Base-by-base conservation (phyloP, 495 filamentous ascomycete genomes). In the Parachaetomium inaequale region DNA sequence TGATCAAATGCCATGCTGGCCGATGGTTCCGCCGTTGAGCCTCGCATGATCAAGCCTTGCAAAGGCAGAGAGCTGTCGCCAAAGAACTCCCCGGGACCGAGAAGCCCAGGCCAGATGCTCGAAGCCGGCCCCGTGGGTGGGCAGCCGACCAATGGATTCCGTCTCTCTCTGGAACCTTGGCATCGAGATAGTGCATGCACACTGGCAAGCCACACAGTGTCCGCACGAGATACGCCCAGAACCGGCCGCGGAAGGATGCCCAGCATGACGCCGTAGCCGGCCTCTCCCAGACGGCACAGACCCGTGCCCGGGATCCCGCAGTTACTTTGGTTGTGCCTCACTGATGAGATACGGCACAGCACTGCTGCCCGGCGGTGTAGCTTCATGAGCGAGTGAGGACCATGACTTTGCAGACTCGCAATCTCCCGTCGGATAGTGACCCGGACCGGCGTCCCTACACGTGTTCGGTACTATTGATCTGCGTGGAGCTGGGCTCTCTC, bases 141-240 rank as follows among this genome's bases (percentile, higher is more conserved):
- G n/a, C 21, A 31, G 55, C 57, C 51, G 64, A 31, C 69, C 66
- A 69, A 71, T 71, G 54, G 63, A 55, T 55, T 47, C 25, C 25
- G 25, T 54, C 15, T 49, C 58, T 61, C 58, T 61, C 40, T 66
- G 68, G 46, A 59, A 66, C 47, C 67, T 52, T 60, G 60, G 43
- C 58, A 65, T 72, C 65, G 51, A 66, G 58, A 64, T 63, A 63
- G 50, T 63, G 64, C 61, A 46, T 46, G 32, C 32, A 34, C 32
- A 11, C 32, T 6, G 32, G 5, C 32, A 34, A 34, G 32, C 11
- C 11, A 34, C 65, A 63, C 66, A 66, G 47, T 57, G 56, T 68
- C 62, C 64, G 64, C 61, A 51, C 47, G 55, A 59, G 55, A 53
- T 45, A 55, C 25, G 56, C 63, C 54, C 57, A 50, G 61, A 45